Percentiles rank a stretch among this genome's conserved stretches.
Conservation (phyloP, 148 eudicot species). For the Persicaria tinctoria region DNA sequence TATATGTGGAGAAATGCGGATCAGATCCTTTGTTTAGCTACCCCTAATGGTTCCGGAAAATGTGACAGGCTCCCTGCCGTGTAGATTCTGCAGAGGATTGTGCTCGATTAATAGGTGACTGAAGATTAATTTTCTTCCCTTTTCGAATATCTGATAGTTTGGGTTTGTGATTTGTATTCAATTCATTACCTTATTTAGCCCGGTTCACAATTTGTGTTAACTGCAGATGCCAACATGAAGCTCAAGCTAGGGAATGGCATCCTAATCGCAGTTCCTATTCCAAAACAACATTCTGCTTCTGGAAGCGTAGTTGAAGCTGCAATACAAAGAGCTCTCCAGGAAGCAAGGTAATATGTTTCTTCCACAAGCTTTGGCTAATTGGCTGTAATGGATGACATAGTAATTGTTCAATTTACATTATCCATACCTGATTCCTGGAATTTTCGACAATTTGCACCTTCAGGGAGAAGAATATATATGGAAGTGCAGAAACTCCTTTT, state of each 20-base stretch:
- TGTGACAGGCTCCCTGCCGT: slow-evolving; percentile 55
- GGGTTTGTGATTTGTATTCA: neutral
- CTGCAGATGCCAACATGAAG: slow-evolving; percentile 57
- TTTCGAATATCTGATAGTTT: neutral
- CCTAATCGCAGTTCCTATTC: slow-evolving; percentile 89
- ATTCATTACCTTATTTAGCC: neutral
- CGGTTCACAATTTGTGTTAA: neutral
- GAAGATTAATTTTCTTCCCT: neutral
- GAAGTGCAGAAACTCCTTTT: slow-evolving; percentile 98
- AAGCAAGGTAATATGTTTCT: slow-evolving; percentile 53
- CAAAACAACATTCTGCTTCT: slow-evolving; percentile 76
- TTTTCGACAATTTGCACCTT: neutral
- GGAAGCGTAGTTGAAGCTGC: slow-evolving; percentile 79
- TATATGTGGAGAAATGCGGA: neutral
- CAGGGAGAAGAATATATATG: slow-evolving; percentile 80
- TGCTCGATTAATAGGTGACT: slow-evolving; percentile 75
- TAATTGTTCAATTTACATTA: neutral
- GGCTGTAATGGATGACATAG: neutral
- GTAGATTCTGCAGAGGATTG: slow-evolving; percentile 75
- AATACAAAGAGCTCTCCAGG: slow-evolving; percentile 67
- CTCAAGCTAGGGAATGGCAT: slow-evolving; percentile 72
- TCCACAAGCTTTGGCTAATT: neutral
- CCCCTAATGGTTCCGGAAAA: neutral
- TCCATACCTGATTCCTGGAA: neutral
- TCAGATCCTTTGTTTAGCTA: neutral